phyloP scores from a whole-genome alignment of 306 rosid species.

The Malus sieversii region DNA sequence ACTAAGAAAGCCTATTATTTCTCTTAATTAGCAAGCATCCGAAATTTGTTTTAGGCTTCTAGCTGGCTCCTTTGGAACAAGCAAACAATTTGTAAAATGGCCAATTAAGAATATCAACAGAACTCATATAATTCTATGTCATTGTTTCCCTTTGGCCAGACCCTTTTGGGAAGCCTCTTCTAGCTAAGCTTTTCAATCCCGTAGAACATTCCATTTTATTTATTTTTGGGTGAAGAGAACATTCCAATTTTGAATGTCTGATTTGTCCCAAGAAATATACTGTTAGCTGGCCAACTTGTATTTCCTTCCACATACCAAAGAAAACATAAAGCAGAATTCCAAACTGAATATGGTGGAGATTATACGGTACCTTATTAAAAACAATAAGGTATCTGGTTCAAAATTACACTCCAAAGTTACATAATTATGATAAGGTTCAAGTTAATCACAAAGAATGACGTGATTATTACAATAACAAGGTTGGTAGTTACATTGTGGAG shows the following conservation, averaged over 20 bases:
- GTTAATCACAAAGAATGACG: no score
- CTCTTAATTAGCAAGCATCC: slow-evolving; percentile 4
- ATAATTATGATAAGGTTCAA: no score
- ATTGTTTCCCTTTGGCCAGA: slow-evolving; percentile 35
- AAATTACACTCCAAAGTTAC: no score
- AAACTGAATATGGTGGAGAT: no score
- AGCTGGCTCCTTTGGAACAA: slow-evolving; percentile 14
- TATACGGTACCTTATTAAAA: no score
- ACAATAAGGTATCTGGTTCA: no score
- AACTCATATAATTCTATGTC: slow-evolving; percentile 16
- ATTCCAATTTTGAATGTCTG: slow-evolving; percentile 20
- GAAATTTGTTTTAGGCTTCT: slow-evolving; percentile 11
- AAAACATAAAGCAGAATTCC: neutral
- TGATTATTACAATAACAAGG: no score
- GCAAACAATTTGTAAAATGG: slow-evolving; percentile 33
- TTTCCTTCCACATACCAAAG: neutral
- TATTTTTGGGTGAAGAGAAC: no score
- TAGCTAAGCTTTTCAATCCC: slow-evolving; percentile 42
- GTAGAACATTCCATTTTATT: slow-evolving; percentile 21
- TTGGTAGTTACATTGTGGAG: no score
- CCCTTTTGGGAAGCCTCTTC: slow-evolving; percentile 28
- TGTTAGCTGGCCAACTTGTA: slow-evolving; percentile 1
- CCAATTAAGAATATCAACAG: slow-evolving; percentile 27
- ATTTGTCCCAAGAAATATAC: slow-evolving; percentile 11
- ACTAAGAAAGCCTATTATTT: slow-evolving; percentile 23